Conservation (phyloP, 176 grass and related monocot genomes). For the Ampelocalamus luodianensis region DNA sequence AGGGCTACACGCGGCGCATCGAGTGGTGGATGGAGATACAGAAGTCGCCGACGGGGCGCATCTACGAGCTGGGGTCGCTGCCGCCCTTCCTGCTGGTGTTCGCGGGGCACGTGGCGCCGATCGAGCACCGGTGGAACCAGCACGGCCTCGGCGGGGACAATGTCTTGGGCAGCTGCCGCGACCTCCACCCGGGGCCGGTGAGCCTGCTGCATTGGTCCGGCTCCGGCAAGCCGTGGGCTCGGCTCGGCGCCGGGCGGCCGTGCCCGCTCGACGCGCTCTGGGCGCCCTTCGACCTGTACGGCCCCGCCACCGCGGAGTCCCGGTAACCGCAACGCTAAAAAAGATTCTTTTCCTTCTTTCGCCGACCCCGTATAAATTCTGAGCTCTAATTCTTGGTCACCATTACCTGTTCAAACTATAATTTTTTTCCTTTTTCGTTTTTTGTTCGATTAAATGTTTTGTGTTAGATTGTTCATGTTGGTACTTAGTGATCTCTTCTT, state of each 20-base stretch:
- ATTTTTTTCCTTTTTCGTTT: slow-evolving; percentile 8
- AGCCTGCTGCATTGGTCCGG: slow-evolving; percentile 98
- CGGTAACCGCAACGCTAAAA: slow-evolving; percentile 55
- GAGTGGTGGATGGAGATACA: slow-evolving; percentile 97
- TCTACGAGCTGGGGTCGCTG: slow-evolving; percentile 90
- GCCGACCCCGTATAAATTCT: slow-evolving; percentile 55
- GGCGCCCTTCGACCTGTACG: slow-evolving; percentile 87
- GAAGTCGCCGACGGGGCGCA: slow-evolving; percentile 61
- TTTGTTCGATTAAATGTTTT: slow-evolving; percentile 39
- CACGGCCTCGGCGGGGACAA: slow-evolving; percentile 93
- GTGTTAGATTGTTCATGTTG: slow-evolving; percentile 56
- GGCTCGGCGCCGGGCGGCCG: slow-evolving; percentile 67
- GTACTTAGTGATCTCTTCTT: slow-evolving; percentile 55
- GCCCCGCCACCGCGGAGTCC: slow-evolving; percentile 43
- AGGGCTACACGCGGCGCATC: slow-evolving; percentile 69
- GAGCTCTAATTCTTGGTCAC: slow-evolving; percentile 62
- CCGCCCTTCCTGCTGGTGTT: slow-evolving; percentile 94
- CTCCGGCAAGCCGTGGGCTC: slow-evolving; percentile 87
- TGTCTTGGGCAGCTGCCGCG: slow-evolving; percentile 83
- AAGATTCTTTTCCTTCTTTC: slow-evolving; percentile 63
- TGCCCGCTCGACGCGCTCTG: slow-evolving; percentile 92
- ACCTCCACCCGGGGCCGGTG: slow-evolving; percentile 85
- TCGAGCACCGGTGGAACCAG: slow-evolving; percentile 98
- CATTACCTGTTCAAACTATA: slow-evolving; percentile 65
- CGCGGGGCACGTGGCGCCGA: slow-evolving; percentile 85